Base-by-base conservation (phyloP, 1,139 yeast species). In the Saccharomyces pastorianus region DNA sequence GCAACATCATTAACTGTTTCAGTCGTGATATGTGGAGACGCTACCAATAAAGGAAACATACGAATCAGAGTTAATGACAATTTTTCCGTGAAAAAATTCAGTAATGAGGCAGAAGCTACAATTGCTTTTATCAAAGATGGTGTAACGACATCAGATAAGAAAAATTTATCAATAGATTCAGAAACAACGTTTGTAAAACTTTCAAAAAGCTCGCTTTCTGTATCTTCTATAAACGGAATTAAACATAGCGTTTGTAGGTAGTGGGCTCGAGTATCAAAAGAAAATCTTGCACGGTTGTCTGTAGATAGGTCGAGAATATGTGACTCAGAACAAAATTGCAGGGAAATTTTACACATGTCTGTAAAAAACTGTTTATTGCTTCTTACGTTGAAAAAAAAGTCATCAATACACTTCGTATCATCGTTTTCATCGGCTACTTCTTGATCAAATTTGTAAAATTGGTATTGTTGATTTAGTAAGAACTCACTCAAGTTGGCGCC, bases 1-100 rank as follows among this genome's bases (percentile, higher is more conserved):
- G 82, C 73, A 3, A 77, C 67, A 4, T 67, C 64, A 59, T 69
- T 58, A 6, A 72, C 67, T 14, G 64, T 59, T 3, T 55, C 49
- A 2, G 59, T 56, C 6, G 59, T 53, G 7, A 66, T 58, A 47
- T 63, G 61, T 23, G 60, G 63, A n/a, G 70, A 66, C 1, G 71
- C 63, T 4, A 69, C 64, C 32, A 69, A 49, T n/a, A 67, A 47
- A 4, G 72, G 72, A 52, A 68, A 68, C 11, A 59, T 53, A n/a
- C 64, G 59, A 26, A 68, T 58, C n/a, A 68, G 51, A 3, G 64
- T 58, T 23, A 67, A 57, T 2, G 72, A 67, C n/a, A 62, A 52
- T 23, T 62, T 61, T 47, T 68, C 70, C 1, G 68, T 63, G 49
- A 61, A 65, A 47, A 58, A 69, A 49, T 68, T 69, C 53, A 68